These are phyloP conservation scores for Solidago caesia DNA, from an alignment of 129 eudicot species.

Conservation along the genomic window DNA sequence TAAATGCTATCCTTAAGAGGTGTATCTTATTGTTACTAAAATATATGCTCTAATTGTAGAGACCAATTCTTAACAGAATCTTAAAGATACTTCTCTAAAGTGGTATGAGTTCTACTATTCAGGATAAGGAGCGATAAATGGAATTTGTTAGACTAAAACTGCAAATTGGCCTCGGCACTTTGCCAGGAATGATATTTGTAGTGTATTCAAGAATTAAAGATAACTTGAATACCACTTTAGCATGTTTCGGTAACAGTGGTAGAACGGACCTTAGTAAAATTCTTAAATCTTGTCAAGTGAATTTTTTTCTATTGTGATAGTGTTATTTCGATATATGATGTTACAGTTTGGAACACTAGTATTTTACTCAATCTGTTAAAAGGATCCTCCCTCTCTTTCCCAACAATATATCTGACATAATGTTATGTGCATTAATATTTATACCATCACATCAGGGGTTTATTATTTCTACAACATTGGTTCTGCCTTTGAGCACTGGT, in stretches of 20 bases:
- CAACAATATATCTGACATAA: neutral
- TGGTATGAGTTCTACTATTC: neutral
- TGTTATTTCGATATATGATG: neutral
- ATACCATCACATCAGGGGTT: neutral
- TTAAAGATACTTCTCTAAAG: neutral
- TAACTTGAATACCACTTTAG: conserved; percentile 1
- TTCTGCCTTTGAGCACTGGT: conserved; percentile 14
- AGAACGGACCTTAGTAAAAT: neutral
- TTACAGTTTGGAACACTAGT: neutral
- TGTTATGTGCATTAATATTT: neutral
- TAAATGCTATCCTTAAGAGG: conserved; percentile 3
- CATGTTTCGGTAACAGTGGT: conserved; percentile 10
- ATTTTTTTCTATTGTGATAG: neutral
- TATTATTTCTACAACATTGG: neutral
- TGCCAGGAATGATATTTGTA: neutral
- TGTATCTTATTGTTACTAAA: conserved; percentile 7
- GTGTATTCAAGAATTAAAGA: neutral
- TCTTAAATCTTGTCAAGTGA: neutral
- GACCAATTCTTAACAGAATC: neutral
- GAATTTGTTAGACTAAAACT: neutral
- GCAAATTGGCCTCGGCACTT: neutral
- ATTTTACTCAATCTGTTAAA: neutral
- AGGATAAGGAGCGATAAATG: neutral
- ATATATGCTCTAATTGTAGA: neutral
- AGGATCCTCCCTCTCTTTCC: neutral